Conservation (phyloP, 1,284 basidiomycete genomes). For the Naganishia albida region DNA sequence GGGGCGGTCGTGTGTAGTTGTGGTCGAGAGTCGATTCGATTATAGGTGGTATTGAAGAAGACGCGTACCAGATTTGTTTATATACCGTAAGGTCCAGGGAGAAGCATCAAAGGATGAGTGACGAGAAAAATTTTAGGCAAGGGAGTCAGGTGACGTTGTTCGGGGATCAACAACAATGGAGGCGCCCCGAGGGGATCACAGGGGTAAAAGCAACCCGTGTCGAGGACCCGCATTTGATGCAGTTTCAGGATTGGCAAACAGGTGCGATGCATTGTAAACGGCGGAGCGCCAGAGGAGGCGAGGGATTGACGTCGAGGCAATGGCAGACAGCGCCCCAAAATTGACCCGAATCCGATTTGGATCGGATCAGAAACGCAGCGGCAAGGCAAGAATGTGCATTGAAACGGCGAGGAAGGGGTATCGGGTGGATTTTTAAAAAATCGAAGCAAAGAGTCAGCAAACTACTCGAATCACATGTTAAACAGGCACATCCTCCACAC, state of each 20-base stretch:
- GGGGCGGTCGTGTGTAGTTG: background rate
- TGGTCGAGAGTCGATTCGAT: background rate
- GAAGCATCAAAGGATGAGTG: conserved; percentile 7
- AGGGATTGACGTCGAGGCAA: background rate
- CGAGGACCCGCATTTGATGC: conserved; percentile 7
- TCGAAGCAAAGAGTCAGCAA: background rate
- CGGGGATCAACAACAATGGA: conserved; percentile 1
- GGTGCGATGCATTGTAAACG: background rate
- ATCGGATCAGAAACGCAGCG: conserved; percentile 1
- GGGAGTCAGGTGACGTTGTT: conserved; percentile 8
- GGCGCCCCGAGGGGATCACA: conserved; percentile 17
- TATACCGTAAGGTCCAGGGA: conserved; percentile 6
- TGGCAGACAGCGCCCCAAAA: background rate
- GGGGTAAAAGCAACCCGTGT: conserved; percentile 7
- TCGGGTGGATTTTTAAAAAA: background rate
- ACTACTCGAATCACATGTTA: background rate
- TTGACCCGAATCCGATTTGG: background rate
- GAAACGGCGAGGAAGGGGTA: background rate
- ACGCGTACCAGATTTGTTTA: background rate
- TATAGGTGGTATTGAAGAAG: background rate
- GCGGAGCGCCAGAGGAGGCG: background rate
- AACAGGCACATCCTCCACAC: no score
- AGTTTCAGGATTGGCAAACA: background rate
- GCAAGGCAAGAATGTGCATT: background rate
- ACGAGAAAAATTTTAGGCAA: conserved; percentile 8